These are phyloP conservation scores for Chrysoporthe deuterocubensis DNA, from an alignment of 2,329 filamentous ascomycete species.

Conservation along the genomic window DNA sequence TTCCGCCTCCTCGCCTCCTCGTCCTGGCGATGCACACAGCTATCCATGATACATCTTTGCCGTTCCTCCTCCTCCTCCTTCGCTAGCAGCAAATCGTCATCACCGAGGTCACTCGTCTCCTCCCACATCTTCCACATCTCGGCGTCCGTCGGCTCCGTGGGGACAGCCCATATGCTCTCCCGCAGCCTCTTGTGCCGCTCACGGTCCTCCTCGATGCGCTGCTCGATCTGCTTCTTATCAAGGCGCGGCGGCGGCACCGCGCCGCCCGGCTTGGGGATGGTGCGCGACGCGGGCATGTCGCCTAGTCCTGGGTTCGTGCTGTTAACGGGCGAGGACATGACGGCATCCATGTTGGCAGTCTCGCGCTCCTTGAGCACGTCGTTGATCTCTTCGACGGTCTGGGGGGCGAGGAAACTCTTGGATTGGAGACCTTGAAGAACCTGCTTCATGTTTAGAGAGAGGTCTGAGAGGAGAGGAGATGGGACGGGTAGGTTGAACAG, in stretches of 20 bases:
- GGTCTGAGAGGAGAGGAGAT: not conserved
- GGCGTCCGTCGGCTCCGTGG: constrained; percentile 60
- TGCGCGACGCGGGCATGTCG: constrained; percentile 47
- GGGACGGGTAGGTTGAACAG: not conserved
- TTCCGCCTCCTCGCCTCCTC: constrained; percentile 25
- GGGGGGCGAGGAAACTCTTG: constrained; percentile 73
- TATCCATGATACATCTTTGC: constrained; percentile 39
- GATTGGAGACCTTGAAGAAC: constrained; percentile 71
- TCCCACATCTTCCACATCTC: constrained; percentile 87
- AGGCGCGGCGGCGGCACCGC: constrained; percentile 48
- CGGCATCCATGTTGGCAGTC: constrained; percentile 60
- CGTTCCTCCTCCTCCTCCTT: constrained; percentile 70
- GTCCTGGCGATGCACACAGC: constrained; percentile 43
- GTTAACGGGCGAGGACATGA: constrained; percentile 53
- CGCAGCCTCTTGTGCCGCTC: constrained; percentile 90
- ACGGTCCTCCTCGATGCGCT: constrained; percentile 94
- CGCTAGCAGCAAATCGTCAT: constrained; percentile 80
- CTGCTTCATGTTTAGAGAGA: constrained; percentile 40
- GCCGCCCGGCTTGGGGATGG: constrained; percentile 41
- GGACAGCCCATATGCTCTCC: constrained; percentile 92
- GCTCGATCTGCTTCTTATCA: constrained; percentile 89
- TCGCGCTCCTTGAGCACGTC: constrained; percentile 82
- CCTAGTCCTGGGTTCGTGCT: constrained; percentile 45
- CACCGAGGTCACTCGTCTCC: constrained; percentile 82
- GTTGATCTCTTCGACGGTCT: constrained; percentile 80